These are phyloP conservation scores for Saccharomycopsis javanensis DNA, from an alignment of 805 yeast species.

Conservation along the genomic window DNA sequence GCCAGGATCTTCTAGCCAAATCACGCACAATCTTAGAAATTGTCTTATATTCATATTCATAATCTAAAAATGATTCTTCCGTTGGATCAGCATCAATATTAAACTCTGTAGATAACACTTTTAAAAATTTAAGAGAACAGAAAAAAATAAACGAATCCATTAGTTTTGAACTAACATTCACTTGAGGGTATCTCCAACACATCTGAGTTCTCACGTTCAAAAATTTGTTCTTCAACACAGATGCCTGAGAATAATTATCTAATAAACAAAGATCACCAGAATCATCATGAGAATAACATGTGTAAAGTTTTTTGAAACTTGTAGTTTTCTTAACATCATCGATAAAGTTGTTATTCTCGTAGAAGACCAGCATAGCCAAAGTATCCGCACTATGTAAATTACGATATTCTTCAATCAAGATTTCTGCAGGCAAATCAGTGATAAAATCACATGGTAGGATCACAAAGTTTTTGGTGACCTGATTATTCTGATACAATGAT, in stretches of 20 bases:
- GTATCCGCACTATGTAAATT: constrained; percentile 56
- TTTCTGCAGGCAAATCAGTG: constrained; percentile 86
- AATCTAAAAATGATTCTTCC: constrained; percentile 13
- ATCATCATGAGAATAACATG: constrained; percentile 48
- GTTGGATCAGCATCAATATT: not conserved
- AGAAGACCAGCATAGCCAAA: constrained; percentile 64
- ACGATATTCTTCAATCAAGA: constrained; percentile 74
- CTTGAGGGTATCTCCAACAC: constrained; percentile 79
- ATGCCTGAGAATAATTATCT: constrained; percentile 62
- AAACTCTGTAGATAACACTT: constrained; percentile 33
- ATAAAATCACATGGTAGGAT: constrained; percentile 89
- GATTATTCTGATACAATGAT: constrained; percentile 32
- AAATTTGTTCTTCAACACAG: constrained; percentile 61
- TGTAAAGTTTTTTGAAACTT: constrained; percentile 44
- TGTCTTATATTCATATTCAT: constrained; percentile 33
- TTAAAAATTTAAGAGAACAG: constrained; percentile 44
- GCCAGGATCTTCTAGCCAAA: constrained; percentile 87
- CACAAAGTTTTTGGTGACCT: constrained; percentile 48
- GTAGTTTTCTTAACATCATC: constrained; percentile 57
- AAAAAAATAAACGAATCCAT: constrained; percentile 67
- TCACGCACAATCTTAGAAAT: constrained; percentile 69
- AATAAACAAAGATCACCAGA: constrained; percentile 37
- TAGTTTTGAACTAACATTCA: constrained; percentile 66
- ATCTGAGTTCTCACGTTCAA: constrained; percentile 75
- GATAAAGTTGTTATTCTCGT: constrained; percentile 62